Evolutionary conservation across 140 eudicot species (phyloP), one percentile per base, ranked within the genome.

Genomic region (Ambrosia hybrid): DNA sequence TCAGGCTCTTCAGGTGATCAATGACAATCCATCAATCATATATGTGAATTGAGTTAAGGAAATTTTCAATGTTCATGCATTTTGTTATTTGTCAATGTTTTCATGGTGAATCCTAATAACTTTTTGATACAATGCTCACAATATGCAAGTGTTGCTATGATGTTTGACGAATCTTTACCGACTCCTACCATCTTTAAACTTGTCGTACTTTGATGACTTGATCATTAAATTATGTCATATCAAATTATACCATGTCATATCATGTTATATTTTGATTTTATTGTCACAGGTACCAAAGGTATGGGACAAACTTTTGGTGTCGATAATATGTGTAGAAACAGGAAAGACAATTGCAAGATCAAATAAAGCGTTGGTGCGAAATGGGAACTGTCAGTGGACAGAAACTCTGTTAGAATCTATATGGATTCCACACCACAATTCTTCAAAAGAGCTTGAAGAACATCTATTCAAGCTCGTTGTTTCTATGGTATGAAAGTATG

Each of bases 301-400:
- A 82, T 90, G 99, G 96, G 99, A 94, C 85, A 94, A 88, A 80
- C 99, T 94, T 10, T 76, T 71, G 57, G 87, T 94, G 74, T 84
- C 94, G 9, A 65, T 90, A 59, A 68, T 86, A 67, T 88, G 86
- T 0, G 87, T 86, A 43, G 94, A 90, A 77, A 88, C 97, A 1
- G 99, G 99, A 48, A 94, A 90, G 73, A 83, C 91, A 12, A 72
- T 86, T 38, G 88, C 85, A 11, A 86, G 87, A 79, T 80, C 88
- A 76, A 86, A 81, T 38, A 90, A 94, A 84, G 87, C 91, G 17
- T 37, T 83, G 4, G 96, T 84, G 51, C 71, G 78, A 67, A 94
- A 90, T 78, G 99, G 96, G 14, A 86, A 62, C 52, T 94, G 99
- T 73, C 86, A 85, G 17, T 94, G 99, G 99, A 62, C 81, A 15